Conservation (phyloP, 371 early-diverging fungal genomes). For the Circinella minor region DNA sequence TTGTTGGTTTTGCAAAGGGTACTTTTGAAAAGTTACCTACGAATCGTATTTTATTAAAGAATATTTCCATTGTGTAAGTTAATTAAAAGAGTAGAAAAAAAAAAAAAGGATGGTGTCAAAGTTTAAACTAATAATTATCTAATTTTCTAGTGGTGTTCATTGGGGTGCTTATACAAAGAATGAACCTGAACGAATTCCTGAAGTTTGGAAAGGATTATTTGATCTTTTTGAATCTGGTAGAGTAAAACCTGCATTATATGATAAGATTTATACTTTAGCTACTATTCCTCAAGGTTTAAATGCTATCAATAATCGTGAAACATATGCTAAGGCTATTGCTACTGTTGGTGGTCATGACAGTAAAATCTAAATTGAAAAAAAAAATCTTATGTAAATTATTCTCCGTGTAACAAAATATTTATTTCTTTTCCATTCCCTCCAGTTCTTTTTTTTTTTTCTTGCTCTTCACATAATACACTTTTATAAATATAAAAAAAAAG, state of each 20-base stretch:
- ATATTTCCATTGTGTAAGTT: constrained; percentile 63
- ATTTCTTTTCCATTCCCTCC: no score
- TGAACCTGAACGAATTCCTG: constrained; percentile 65
- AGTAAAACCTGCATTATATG: constrained; percentile 75
- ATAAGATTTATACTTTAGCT: constrained; percentile 70
- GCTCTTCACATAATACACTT: no score
- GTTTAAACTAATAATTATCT: background rate
- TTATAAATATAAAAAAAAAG: no score
- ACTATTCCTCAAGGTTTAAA: constrained; percentile 70
- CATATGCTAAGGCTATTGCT: constrained; percentile 84
- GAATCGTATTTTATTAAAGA: constrained; percentile 86
- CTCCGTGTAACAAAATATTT: no score
- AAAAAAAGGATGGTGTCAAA: background rate
- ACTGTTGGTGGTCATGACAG: constrained; percentile 43
- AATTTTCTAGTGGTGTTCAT: constrained; percentile 41
- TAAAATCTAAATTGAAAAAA: constrained; percentile 37
- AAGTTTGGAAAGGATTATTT: constrained; percentile 77
- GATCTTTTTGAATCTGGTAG: constrained; percentile 65
- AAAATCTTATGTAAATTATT: no score
- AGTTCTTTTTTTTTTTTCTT: no score
- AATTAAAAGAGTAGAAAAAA: no score
- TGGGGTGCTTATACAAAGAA: constrained; percentile 82
- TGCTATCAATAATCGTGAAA: constrained; percentile 72
- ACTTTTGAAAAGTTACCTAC: constrained; percentile 81
- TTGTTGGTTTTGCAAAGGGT: constrained; percentile 89